Evolutionary conservation across 2,329 filamentous ascomycete genomes (phyloP).

Genomic region (Hortaea sp.): DNA sequence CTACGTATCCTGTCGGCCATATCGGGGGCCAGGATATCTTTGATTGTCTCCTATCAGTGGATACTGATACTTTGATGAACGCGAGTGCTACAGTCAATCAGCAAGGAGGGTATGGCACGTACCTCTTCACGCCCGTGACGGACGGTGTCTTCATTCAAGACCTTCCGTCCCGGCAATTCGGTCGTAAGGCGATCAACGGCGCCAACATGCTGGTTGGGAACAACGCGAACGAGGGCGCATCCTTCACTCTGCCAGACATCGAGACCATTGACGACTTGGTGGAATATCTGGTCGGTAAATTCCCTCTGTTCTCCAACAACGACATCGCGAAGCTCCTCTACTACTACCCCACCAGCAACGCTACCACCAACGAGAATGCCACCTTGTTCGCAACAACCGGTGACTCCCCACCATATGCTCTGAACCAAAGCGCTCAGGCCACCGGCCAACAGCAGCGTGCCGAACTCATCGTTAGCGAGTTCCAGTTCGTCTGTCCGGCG

Average conservation of each 20-base stretch:
- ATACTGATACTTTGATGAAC: constrained; percentile 28
- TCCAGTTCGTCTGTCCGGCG: constrained; percentile 41
- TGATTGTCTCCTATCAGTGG: constrained; percentile 31
- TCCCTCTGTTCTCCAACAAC: constrained; percentile 31
- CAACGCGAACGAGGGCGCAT: constrained; percentile 42
- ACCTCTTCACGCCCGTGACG: constrained; percentile 36
- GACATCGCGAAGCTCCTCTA: constrained; percentile 31
- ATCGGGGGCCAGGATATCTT: constrained; percentile 19
- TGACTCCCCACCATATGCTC: constrained; percentile 33
- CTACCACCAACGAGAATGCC: constrained; percentile 13
- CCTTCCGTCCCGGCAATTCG: constrained; percentile 29
- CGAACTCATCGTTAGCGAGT: constrained; percentile 45
- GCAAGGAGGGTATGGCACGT: constrained; percentile 30
- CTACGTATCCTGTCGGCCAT: not conserved
- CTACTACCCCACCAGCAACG: constrained; percentile 28
- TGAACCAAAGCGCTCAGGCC: constrained; percentile 40
- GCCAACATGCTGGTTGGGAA: constrained; percentile 31
- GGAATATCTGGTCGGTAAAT: constrained; percentile 30
- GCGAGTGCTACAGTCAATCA: constrained; percentile 27
- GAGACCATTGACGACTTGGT: constrained; percentile 31
- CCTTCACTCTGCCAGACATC: constrained; percentile 38
- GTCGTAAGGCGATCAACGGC: constrained; percentile 29
- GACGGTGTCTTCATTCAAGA: constrained; percentile 32
- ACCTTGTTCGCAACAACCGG: constrained; percentile 24
- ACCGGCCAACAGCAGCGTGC: constrained; percentile 47